Evolutionary conservation across 441 rosid genomes (phyloP).

Genomic region (Mallotus repandus): DNA sequence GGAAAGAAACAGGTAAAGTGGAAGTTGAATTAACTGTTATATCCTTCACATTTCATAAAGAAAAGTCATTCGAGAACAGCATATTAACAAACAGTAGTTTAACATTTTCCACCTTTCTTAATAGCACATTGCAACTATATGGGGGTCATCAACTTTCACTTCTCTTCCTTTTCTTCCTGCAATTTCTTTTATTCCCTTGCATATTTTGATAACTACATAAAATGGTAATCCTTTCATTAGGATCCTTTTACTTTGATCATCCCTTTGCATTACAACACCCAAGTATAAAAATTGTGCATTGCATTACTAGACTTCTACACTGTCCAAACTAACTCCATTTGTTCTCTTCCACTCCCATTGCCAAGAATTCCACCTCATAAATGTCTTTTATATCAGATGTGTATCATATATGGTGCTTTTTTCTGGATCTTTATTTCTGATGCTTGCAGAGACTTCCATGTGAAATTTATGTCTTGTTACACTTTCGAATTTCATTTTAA

Average conservation of each 20-base stretch:
- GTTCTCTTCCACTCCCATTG: neutral
- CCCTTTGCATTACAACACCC: neutral
- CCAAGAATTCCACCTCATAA: neutral
- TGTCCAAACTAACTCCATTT: neutral
- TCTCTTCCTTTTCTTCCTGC: too few species aligned
- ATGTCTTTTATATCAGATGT: neutral
- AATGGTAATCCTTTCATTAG: neutral
- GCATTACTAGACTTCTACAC: neutral
- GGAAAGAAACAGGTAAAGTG: neutral
- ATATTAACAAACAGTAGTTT: neutral
- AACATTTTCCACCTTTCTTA: neutral
- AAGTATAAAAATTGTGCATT: neutral
- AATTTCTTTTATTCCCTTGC: neutral
- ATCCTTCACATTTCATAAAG: neutral
- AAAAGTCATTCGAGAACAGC: too few species aligned
- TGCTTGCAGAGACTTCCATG: neutral
- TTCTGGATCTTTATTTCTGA: conserved; percentile 15
- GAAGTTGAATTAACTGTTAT: neutral
- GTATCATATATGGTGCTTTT: conserved; percentile 13
- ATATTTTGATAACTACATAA: neutral
- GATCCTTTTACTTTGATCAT: conserved; percentile 6
- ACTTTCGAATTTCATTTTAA: conserved; percentile 7
- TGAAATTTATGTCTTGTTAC: conserved; percentile 5
- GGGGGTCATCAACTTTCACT: too few species aligned
- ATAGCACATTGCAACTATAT: too few species aligned